Evolutionary conservation across 257 asterid genomes (phyloP).

Genomic region (Parsonsia alboflavescens): DNA sequence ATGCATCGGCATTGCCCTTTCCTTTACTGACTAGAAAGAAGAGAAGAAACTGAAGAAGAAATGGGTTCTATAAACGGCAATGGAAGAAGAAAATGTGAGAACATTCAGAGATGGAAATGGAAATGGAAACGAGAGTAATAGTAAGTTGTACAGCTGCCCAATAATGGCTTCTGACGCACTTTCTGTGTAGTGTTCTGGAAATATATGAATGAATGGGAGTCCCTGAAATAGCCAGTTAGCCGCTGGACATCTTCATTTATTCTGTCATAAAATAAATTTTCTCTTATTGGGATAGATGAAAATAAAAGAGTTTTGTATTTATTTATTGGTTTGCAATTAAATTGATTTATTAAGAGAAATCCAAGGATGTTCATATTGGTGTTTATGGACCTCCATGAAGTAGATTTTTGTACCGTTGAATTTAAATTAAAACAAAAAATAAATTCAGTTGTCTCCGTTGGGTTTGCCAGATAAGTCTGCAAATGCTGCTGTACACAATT

Average conservation of each 20-base stretch:
- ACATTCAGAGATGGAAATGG: slow-evolving; percentile 5
- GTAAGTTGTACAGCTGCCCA: slow-evolving; percentile 13
- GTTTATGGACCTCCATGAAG: slow-evolving; percentile 21
- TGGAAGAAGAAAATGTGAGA: background rate
- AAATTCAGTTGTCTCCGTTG: background rate
- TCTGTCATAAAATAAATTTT: background rate
- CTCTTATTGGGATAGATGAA: background rate
- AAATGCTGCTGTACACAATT: background rate
- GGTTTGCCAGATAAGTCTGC: slow-evolving; percentile 9
- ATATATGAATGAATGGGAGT: background rate
- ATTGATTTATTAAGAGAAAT: background rate
- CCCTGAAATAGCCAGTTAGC: slow-evolving; percentile 8
- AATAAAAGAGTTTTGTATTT: too few relatives aligned
- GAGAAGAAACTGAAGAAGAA: too few relatives aligned
- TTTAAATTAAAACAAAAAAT: background rate
- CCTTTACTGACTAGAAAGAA: background rate
- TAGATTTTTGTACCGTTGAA: slow-evolving; percentile 8
- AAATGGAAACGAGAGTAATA: background rate
- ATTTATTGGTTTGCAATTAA: too few relatives aligned
- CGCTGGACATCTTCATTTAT: slow-evolving; percentile 18
- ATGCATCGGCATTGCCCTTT: slow-evolving; percentile 22
- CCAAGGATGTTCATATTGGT: background rate
- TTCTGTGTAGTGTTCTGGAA: slow-evolving; percentile 12
- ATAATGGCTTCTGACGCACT: slow-evolving; percentile 12
- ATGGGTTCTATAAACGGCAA: background rate